phyloP scores from a whole-genome alignment of 2,329 filamentous ascomycete genomes.

The Fusarium pininemorale region DNA sequence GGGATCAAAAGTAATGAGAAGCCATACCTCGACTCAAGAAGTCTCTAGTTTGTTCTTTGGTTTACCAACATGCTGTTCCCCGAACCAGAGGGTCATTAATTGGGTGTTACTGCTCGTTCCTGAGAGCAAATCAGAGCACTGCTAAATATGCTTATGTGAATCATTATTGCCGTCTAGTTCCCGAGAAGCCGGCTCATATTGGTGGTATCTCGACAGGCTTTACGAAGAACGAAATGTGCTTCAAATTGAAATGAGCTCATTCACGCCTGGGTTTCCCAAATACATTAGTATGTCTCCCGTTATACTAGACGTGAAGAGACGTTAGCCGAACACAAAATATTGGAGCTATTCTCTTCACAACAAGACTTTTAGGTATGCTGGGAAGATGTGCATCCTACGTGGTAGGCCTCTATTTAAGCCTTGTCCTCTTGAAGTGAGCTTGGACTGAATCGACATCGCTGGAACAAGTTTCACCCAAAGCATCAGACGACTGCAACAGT shows the following conservation, averaged over 20 bases:
- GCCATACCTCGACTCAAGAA: not conserved
- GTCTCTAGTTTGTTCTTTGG: not conserved
- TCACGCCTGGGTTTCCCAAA: not conserved
- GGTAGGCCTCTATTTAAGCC: not conserved
- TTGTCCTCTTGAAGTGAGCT: not conserved
- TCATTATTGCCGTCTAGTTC: constrained; percentile 8
- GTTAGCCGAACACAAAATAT: not conserved
- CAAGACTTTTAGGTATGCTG: not conserved
- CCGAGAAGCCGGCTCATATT: not conserved
- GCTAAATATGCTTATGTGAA: constrained; percentile 25
- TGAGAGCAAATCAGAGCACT: constrained; percentile 22
- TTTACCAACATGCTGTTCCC: not conserved
- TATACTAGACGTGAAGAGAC: not conserved
- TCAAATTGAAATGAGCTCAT: not conserved
- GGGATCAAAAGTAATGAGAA: too few relatives aligned
- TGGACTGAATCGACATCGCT: not conserved
- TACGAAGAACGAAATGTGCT: not conserved
- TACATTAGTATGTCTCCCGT: not conserved
- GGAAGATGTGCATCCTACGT: not conserved
- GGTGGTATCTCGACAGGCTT: not conserved
- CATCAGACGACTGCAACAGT: not conserved
- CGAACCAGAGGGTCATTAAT: not conserved
- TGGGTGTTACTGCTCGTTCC: not conserved
- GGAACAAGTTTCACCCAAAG: not conserved
- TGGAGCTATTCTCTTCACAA: not conserved